Evolutionary conservation across 225 moss, liverwort and hornwort species (phyloP), one percentile per base, ranked within the genome.

Genomic region (Pleurozium schreberi): DNA sequence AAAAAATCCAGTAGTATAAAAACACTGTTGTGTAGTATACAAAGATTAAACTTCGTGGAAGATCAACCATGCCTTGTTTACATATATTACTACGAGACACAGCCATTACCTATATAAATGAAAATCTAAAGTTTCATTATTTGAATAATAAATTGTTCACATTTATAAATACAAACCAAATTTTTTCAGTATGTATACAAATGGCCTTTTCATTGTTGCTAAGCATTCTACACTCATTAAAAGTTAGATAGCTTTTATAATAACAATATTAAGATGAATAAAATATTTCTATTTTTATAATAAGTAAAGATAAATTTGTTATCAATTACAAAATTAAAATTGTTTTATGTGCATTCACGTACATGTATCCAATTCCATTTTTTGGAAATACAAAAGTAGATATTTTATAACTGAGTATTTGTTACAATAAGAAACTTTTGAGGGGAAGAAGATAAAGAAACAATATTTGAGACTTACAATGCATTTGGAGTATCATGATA

Each of bases 1-100:
- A 95, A 81, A 95, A 95, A 40, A 95, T 89, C 93, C 95, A 95
- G 34, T 94, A 95, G 34, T 94, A 95, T 34, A 95, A 88, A 84
- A 95, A 94, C 1, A 93, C 90, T 0, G 93, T 92, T 40, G 86
- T 70, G 40, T 95, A 95, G 40, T 95, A 95, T 14, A 93, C 18
- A 75, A 95, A 79, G 21, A 92, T 66, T 25, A 93, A 84, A n/a
- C 90, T 88, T 84, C 92, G 61, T 5, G 93, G 88, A 75, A 95
- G 92, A 11, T 78, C 84, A 34, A 31, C 64, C 36, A 91, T 90
- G 64, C 95, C 95, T 85, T 88, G 79, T 38, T 90, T 88, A 63
- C 95, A 95, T 71, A 95, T 93, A 57, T 59, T 91, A 40, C 90
- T 94, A 86, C 93, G 90, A 34, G 80, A 91, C 63, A 95, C 95